Evolutionary conservation across 2,329 filamentous ascomycete genomes (phyloP).

Genomic region (Sporothrix humicola): DNA sequence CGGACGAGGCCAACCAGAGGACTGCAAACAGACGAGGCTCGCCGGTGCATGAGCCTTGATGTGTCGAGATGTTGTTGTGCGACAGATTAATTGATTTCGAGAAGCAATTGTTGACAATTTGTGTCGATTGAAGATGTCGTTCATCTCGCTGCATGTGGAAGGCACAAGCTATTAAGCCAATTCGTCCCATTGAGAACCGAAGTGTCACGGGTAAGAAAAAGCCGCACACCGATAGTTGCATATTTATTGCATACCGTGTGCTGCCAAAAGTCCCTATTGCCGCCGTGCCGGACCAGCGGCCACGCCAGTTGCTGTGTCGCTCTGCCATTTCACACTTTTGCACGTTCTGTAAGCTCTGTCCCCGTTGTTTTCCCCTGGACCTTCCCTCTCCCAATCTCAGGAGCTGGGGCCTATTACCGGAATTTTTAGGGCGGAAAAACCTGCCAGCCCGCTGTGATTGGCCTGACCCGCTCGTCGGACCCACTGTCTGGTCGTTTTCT

Average conservation of each 20-base stretch:
- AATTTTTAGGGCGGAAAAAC: constrained; percentile 40
- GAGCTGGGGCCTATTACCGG: constrained; percentile 33
- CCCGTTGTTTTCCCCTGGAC: constrained; percentile 16
- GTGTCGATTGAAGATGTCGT: no score
- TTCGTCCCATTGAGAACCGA: background rate
- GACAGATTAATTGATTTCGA: no score
- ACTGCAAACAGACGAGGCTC: background rate
- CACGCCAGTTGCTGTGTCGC: constrained; percentile 29
- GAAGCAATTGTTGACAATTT: background rate
- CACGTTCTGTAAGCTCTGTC: background rate
- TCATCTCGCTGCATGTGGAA: no score
- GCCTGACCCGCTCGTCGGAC: constrained; percentile 21
- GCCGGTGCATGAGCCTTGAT: background rate
- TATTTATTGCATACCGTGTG: constrained; percentile 16
- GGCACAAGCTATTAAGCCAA: no score
- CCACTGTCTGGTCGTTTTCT: constrained; percentile 34
- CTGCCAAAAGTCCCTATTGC: constrained; percentile 5
- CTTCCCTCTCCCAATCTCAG: constrained; percentile 21
- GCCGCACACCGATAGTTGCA: constrained; percentile 21
- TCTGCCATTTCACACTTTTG: constrained; percentile 24
- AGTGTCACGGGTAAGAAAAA: constrained; percentile 14
- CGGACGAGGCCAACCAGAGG: constrained; percentile 16
- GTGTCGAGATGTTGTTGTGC: background rate
- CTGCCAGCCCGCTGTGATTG: constrained; percentile 36
- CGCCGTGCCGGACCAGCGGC: constrained; percentile 36